phyloP scores from a whole-genome alignment of 2,329 filamentous ascomycete genomes.

The Neonectria sp. region DNA sequence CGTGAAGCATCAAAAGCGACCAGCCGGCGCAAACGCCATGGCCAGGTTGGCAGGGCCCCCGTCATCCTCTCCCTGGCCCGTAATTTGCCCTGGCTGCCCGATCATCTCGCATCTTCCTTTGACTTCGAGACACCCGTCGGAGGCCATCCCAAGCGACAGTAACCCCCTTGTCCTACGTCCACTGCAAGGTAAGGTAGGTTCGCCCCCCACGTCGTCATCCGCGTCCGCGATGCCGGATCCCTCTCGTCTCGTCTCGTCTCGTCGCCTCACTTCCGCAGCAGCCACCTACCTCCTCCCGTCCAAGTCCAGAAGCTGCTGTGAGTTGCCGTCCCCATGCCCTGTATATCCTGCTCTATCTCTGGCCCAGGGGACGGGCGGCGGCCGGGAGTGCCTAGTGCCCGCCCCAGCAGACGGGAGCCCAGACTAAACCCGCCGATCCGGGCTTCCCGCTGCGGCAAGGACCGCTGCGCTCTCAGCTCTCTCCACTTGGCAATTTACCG shows the following conservation, averaged over 20 bases:
- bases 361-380: conserved; percentile 12
- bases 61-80: too few relatives aligned
- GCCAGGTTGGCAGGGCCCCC: neutral
- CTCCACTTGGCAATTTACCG: conserved; percentile 30
- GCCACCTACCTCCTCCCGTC: neutral
- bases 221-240: conserved; percentile 3
- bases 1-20: conserved; percentile 6
- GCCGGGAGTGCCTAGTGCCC: conserved; percentile 28
- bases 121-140: conserved; percentile 5
- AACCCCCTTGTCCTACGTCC: neutral
- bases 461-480: neutral
- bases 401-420: conserved; percentile 9
- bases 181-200: neutral
- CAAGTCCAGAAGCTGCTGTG: neutral
- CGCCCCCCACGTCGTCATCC: conserved; percentile 2
- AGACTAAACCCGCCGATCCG: conserved; percentile 22
- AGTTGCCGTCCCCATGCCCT: neutral
- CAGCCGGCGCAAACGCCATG: conserved; percentile 19
- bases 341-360: neutral
- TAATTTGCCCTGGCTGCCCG: conserved; percentile 28
- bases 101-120: conserved; percentile 23
- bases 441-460: conserved; percentile 20
- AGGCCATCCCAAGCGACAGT: conserved; percentile 1
- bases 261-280: conserved; percentile 15
- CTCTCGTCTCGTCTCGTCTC: neutral